phyloP scores from a whole-genome alignment of 129 eudicot genomes.

The Flaveria trinervia region DNA sequence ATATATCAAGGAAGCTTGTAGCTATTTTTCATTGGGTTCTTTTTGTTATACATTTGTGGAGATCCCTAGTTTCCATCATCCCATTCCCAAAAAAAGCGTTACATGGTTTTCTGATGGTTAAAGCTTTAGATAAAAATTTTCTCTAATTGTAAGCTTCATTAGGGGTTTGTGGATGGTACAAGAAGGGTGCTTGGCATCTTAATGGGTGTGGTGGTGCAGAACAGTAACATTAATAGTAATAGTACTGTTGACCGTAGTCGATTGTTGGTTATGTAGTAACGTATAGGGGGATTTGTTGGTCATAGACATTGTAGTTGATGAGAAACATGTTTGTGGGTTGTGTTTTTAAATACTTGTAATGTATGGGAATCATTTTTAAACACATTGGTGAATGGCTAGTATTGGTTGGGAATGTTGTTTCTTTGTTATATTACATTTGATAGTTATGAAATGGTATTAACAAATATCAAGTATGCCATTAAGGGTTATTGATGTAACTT shows the following conservation, averaged over 20 bases:
- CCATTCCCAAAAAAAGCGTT: constrained; percentile 3
- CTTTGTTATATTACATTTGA: not conserved
- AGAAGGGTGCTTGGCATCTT: constrained; percentile 15
- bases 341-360: constrained; percentile 35
- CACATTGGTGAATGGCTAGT: constrained; percentile 24
- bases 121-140: constrained; percentile 29
- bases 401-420: constrained; percentile 2
- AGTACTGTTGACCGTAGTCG: not conserved
- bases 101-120: constrained; percentile 23
- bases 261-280: constrained; percentile 31
- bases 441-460: not conserved
- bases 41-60: constrained; percentile 29
- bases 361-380: constrained; percentile 35
- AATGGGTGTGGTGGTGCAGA: constrained; percentile 21
- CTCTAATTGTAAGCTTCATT: constrained; percentile 21
- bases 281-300: constrained; percentile 25
- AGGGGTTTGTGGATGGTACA: constrained; percentile 23
- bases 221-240: constrained; percentile 21
- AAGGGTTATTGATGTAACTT: no score
- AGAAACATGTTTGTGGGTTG: constrained; percentile 21
- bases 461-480: no score
- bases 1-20: constrained; percentile 11
- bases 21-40: constrained; percentile 25
- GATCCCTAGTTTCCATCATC: constrained; percentile 24
- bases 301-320: constrained; percentile 16